Base-by-base conservation (phyloP, 2,329 filamentous ascomycete species). In the Alternaria dauci region DNA sequence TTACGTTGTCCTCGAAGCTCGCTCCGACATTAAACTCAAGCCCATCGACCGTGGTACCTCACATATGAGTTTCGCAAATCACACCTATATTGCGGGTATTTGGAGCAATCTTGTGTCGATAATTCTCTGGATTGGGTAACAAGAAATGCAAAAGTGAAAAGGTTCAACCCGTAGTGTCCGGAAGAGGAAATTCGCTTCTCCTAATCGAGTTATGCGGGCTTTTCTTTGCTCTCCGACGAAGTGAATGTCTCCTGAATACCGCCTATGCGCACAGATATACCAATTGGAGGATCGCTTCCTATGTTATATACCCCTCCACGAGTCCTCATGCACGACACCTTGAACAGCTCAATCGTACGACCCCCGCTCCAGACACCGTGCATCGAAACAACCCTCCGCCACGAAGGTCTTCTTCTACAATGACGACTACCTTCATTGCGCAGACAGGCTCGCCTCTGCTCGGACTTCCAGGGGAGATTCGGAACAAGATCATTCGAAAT, bases 401-500 rank as follows among this genome's bases (percentile, higher is more conserved):
- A 12, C 26, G 5, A 32, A 0, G 5, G 7, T 1, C 20, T 38
- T 20, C 16, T 2, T 51, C 32, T 9, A 8, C 20, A 30, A 51
- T 51, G 34, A 1, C 32, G 5, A 38, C 4, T 51, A 14, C 32
- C 32, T 25, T 38, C 20, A 12, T 47, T 32, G 32, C 47, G 2
- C 30, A 34, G 32, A 30, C 47, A 16, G 34, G 30, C 16, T 38
- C 47, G 18, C 47, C 47, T 26, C 8, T 51, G 14, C 47, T 51
- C 14, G 16, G 16, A 18, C 47, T 51, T 51, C 47, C 47, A 16
- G 47, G 30, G 14, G 47, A 51, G 34, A 14, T 51, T 25, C 47
- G 47, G n/a, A 51, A 51, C 32, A 51, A 51, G 30, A 51, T 51
- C 1, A 18, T n/a, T 51, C 47, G 47, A 23, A 51, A 51, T 20